These are phyloP conservation scores for Cladosporium phlei DNA, from an alignment of 2,329 filamentous ascomycete genomes.

Conservation along the genomic window DNA sequence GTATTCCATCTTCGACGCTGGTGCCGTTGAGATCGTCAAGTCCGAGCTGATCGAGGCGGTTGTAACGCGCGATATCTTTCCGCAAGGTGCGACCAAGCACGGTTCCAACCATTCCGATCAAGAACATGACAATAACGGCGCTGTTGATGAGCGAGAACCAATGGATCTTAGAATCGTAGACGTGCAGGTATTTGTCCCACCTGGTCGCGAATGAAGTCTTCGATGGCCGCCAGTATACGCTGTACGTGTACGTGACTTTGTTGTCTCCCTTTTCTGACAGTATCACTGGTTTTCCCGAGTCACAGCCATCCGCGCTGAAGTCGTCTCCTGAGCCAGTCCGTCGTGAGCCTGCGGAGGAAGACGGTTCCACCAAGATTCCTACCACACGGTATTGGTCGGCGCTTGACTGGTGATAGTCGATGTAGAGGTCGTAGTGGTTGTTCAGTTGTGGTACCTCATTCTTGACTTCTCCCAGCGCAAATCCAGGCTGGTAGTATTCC, in stretches of 20 bases:
- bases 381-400: slow-evolving; percentile 77
- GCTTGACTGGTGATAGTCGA: slow-evolving; percentile 84
- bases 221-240: slow-evolving; percentile 81
- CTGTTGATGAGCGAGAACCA: slow-evolving; percentile 99
- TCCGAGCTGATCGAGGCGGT: slow-evolving; percentile 84
- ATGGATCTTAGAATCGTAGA: slow-evolving; percentile 96
- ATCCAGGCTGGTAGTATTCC: slow-evolving; percentile 87
- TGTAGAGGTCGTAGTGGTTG: slow-evolving; percentile 91
- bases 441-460: slow-evolving; percentile 62
- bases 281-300: slow-evolving; percentile 50
- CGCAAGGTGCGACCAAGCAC: slow-evolving; percentile 80
- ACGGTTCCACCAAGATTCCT: slow-evolving; percentile 81
- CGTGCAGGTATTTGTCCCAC: slow-evolving; percentile 98
- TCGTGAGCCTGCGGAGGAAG: slow-evolving; percentile 59
- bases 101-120: slow-evolving; percentile 87
- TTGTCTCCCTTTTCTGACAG: slow-evolving; percentile 60
- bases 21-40: slow-evolving; percentile 82
- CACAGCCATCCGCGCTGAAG: slow-evolving; percentile 43
- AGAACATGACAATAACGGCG: slow-evolving; percentile 86
- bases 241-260: slow-evolving; percentile 81
- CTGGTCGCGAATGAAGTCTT: slow-evolving; percentile 88
- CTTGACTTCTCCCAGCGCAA: slow-evolving; percentile 61
- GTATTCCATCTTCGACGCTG: slow-evolving; percentile 79
- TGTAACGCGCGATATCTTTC: slow-evolving; percentile 96
- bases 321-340: slow-evolving; percentile 47